Evolutionary conservation across 495 filamentous ascomycete species (phyloP), one percentile per base, ranked within the genome.

Genomic region (Peziza echinospora): DNA sequence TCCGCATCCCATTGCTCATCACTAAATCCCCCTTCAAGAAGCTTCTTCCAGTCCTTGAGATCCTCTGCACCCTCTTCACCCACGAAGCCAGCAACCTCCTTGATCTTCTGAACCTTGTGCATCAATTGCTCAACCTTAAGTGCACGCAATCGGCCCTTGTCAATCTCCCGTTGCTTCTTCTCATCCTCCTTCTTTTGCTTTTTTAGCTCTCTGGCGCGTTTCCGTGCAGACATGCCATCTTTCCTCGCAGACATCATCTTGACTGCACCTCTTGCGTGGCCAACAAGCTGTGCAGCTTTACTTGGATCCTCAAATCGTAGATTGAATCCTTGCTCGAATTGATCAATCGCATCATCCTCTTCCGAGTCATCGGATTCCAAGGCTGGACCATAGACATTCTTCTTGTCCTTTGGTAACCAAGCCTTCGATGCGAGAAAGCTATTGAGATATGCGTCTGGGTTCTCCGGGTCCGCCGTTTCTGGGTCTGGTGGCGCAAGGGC

Each of bases 341-440:
- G 72, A 22, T 97, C 89, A 26, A 87, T 86, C 22, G 76, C 71
- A 11, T 74, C 67, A 43, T 85, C 79, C 24, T 85, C 80, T 44
- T 87, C 82, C 19, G 80, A 82, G 46, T 94, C 89, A 52, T 97
- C 89, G 0, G 84, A 91, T 48, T 94, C 84, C 45, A 97, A 78
- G 13, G 30, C 30, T 6, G 84, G 79, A 43, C 80, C 65, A 53
- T 77, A 80, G 8, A 64, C 63, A 22, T 72, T 66, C 21, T 59
- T 64, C 16, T 61, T 71, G 8, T 72, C 63, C 3, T 62, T 67
- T 7, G 81, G 74, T 37, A 37, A 37, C 89, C 89, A 97, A 34
- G 86, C 89, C 51, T 85, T 78, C 22, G 86, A 71, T 7, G 78
- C 70, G 69, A 96, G 71, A 65, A 91, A 96, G 57, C 92, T 87